phyloP scores from a whole-genome alignment of 2,329 filamentous ascomycete species.

The Apiospora marii region DNA sequence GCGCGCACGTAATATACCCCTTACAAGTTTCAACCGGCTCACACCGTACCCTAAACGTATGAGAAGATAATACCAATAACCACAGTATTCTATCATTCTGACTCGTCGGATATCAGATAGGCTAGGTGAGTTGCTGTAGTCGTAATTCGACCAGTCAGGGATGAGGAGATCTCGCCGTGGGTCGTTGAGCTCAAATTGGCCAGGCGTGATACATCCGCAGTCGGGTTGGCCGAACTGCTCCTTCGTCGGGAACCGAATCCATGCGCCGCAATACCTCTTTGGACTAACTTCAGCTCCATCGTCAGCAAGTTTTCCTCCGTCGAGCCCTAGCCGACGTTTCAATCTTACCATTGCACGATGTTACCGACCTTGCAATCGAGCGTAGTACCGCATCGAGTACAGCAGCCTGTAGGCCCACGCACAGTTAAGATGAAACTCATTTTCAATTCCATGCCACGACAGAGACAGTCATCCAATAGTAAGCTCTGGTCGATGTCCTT shows the following conservation, averaged over 20 bases:
- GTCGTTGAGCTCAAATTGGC: too few species aligned
- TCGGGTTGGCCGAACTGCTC: too few species aligned
- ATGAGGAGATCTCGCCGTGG: too few species aligned
- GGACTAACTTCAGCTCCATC: background rate
- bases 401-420: background rate
- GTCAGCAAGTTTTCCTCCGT: background rate
- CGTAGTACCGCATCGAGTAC: background rate
- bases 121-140: too few species aligned
- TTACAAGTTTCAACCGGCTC: too few species aligned
- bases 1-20: too few species aligned
- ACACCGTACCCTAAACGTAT: too few species aligned
- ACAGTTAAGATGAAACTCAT: background rate
- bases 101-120: too few species aligned
- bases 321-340: background rate
- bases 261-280: background rate
- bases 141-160: too few species aligned
- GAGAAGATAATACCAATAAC: too few species aligned
- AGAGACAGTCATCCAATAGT: background rate
- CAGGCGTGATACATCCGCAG: too few species aligned
- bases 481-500: background rate
- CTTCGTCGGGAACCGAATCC: background rate
- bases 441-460: background rate
- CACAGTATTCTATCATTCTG: too few species aligned
- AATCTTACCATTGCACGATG: background rate
- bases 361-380: background rate